Evolutionary conservation across 75 land plant genomes (phyloP).

Genomic region (Pinus albicaulis): DNA sequence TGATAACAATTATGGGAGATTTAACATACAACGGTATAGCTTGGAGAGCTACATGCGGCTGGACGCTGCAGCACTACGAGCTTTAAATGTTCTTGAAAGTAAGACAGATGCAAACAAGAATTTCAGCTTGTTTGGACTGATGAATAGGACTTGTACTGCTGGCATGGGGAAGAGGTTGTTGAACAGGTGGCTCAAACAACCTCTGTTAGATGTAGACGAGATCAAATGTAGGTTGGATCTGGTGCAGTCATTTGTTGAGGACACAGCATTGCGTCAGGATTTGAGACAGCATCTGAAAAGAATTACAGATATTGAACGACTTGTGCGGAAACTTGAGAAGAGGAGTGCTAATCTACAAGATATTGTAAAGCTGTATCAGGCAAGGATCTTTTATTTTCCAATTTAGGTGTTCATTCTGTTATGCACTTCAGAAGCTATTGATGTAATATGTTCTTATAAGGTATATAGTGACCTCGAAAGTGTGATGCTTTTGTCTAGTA

Average conservation of each 20-base stretch:
- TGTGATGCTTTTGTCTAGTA: neutral
- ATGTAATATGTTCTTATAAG: neutral
- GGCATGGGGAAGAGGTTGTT: constrained; percentile 97
- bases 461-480: neutral
- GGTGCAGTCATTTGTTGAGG: constrained; percentile 94
- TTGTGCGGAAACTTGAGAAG: constrained; percentile 66
- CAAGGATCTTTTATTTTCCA: constrained; percentile 3
- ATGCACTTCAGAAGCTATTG: neutral
- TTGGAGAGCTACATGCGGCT: constrained; percentile 87
- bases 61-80: constrained; percentile 95
- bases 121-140: constrained; percentile 90
- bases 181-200: constrained; percentile 97
- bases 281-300: constrained; percentile 80
- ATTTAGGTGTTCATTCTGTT: neutral
- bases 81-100: constrained; percentile 86
- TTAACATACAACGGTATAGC: constrained; percentile 56
- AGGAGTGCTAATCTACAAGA: constrained; percentile 69
- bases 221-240: constrained; percentile 75
- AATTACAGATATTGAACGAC: constrained; percentile 88
- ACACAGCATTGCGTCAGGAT: constrained; percentile 74
- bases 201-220: constrained; percentile 81
- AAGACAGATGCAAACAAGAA: constrained; percentile 95
- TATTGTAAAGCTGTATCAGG: constrained; percentile 97
- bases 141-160: constrained; percentile 99
- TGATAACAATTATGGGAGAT: constrained; percentile 86